These are phyloP conservation scores for Cladosporium sp. DNA, from an alignment of 2,329 filamentous ascomycete species.

Conservation along the genomic window DNA sequence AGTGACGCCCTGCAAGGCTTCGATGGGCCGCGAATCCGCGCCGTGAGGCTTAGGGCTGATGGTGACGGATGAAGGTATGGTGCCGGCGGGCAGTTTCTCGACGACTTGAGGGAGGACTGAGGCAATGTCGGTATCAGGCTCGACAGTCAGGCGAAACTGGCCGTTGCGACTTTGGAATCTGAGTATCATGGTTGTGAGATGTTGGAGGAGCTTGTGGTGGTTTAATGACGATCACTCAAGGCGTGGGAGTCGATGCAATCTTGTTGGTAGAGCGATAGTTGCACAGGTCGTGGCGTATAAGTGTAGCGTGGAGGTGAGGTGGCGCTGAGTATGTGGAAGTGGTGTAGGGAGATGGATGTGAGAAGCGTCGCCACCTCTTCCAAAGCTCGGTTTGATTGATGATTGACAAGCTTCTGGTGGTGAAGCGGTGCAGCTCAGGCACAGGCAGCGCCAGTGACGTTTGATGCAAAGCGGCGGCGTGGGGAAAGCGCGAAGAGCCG, in stretches of 20 bases:
- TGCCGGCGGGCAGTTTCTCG: constrained; percentile 59
- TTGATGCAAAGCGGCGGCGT: not conserved
- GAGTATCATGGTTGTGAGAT: constrained; percentile 65
- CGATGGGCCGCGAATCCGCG: constrained; percentile 56
- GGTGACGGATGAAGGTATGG: constrained; percentile 55
- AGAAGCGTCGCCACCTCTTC: not conserved
- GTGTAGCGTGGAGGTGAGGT: not conserved
- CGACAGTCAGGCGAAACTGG: constrained; percentile 81
- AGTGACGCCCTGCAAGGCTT: constrained; percentile 54
- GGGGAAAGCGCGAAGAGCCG: not conserved
- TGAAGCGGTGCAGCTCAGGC: not conserved
- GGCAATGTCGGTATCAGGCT: constrained; percentile 70
- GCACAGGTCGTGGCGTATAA: not conserved
- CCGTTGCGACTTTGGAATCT: constrained; percentile 89
- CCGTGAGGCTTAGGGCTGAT: constrained; percentile 63
- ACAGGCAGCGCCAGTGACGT: not conserved
- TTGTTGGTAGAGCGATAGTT: not conserved
- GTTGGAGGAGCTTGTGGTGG: not conserved
- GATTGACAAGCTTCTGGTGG: not conserved
- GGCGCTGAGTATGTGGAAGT: not conserved
- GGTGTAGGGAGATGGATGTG: not conserved
- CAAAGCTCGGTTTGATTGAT: not conserved
- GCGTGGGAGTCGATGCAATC: not conserved
- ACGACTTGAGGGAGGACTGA: constrained; percentile 56
- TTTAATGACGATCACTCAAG: not conserved